Percentiles rank a stretch among this genome's conserved stretches.
Conservation (phyloP, 345 rosid genomes). For the Lenwebbia sp. region DNA sequence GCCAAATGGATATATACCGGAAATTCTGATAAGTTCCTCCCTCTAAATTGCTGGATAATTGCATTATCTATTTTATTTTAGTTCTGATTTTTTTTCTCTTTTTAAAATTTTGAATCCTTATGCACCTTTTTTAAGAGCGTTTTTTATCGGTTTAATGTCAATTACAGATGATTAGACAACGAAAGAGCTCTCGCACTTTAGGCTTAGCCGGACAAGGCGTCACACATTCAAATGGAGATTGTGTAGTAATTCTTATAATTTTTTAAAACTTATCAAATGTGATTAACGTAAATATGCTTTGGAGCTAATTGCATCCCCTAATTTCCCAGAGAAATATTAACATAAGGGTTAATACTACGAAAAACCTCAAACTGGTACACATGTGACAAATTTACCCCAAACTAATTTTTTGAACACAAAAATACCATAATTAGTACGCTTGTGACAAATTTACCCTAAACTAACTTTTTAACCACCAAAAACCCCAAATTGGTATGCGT, state of each 20-base stretch:
- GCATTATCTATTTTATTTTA: neutral
- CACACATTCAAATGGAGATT: neutral
- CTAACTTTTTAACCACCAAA: too few species aligned
- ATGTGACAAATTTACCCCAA: too few species aligned
- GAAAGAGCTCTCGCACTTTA: neutral
- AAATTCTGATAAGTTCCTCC: neutral
- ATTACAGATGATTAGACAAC: neutral
- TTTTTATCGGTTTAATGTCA: neutral
- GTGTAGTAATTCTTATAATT: neutral
- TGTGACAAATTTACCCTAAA: too few species aligned
- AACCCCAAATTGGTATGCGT: too few species aligned
- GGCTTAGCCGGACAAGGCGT: neutral
- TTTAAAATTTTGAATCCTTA: neutral
- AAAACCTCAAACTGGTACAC: too few species aligned
- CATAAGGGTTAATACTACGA: too few species aligned
- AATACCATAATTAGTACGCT: too few species aligned
- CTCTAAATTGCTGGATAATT: neutral
- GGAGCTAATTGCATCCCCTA: neutral
- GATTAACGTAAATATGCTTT: neutral
- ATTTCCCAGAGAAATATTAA: neutral
- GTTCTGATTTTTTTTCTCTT: neutral
- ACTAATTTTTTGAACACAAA: too few species aligned
- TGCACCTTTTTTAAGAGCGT: neutral
- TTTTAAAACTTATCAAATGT: neutral
- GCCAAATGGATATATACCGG: neutral